These are phyloP conservation scores for Eutypa lata DNA, from an alignment of 2,329 filamentous ascomycete genomes.

Conservation along the genomic window DNA sequence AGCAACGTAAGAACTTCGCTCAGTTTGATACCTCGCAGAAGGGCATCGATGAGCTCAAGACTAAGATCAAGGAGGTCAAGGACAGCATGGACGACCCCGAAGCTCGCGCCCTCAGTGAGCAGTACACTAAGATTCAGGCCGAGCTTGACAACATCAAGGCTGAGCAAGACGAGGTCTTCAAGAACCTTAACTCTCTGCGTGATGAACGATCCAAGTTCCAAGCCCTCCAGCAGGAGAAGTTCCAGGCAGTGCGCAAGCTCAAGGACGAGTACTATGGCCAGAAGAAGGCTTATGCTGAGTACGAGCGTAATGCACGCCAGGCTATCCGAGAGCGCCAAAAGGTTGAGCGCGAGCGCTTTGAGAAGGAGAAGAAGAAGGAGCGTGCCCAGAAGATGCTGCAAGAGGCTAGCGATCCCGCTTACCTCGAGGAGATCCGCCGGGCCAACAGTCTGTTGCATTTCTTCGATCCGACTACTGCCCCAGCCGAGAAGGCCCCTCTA, in stretches of 20 bases:
- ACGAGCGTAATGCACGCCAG: slow-evolving; percentile 79
- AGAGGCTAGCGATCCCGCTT: slow-evolving; percentile 82
- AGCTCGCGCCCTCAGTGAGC: slow-evolving; percentile 80
- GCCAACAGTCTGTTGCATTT: slow-evolving; percentile 85
- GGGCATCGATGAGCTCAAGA: slow-evolving; percentile 81
- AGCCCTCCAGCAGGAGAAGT: slow-evolving; percentile 84
- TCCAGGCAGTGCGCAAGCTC: slow-evolving; percentile 73
- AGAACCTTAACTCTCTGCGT: slow-evolving; percentile 77
- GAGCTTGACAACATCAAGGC: slow-evolving; percentile 89
- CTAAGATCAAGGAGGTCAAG: slow-evolving; percentile 83
- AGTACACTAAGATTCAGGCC: slow-evolving; percentile 79
- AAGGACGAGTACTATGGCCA: slow-evolving; percentile 85
- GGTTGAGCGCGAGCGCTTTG: slow-evolving; percentile 72
- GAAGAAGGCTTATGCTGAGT: slow-evolving; percentile 78
- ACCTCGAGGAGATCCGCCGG: slow-evolving; percentile 86
- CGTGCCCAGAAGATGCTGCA: slow-evolving; percentile 73
- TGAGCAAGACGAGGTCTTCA: slow-evolving; percentile 87
- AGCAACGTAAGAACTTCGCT: slow-evolving; percentile 87
- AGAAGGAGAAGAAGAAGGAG: slow-evolving; percentile 72
- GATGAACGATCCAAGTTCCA: slow-evolving; percentile 85
- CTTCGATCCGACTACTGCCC: slow-evolving; percentile 73
- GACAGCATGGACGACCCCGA: slow-evolving; percentile 90
- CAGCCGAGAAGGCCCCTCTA: slow-evolving; percentile 63
- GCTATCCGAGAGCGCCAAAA: slow-evolving; percentile 73
- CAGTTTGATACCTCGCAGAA: slow-evolving; percentile 83